A percentile compares a stretch with the other conserved stretches of the same genome.
phyloP scores from a whole-genome alignment of 164 flowering plant species.

The Vitis amurensis region DNA sequence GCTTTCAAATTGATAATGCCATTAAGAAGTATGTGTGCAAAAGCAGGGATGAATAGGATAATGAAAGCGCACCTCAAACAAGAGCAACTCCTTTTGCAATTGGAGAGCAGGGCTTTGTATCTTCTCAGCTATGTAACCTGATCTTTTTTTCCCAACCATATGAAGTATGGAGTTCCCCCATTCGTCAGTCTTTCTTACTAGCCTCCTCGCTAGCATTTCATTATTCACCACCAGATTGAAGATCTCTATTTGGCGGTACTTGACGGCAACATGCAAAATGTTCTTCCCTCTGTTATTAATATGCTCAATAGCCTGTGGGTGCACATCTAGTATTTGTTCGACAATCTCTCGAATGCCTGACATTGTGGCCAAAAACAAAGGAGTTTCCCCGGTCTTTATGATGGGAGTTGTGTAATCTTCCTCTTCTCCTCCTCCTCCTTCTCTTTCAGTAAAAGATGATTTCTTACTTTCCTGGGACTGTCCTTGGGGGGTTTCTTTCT shows the following conservation, averaged over 20 bases:
- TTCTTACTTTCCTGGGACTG: not conserved
- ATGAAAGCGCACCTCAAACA: conserved; percentile 6
- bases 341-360: conserved; percentile 16
- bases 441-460: not conserved
- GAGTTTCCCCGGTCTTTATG: not conserved
- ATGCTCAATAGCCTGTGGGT: conserved; percentile 19
- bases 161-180: conserved; percentile 12
- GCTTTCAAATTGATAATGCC: not conserved
- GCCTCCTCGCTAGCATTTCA: not conserved
- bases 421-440: not conserved
- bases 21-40: not conserved
- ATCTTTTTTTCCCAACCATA: not conserved
- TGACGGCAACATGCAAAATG: conserved; percentile 16
- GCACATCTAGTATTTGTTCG: not conserved
- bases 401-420: not conserved
- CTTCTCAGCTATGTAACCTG: not conserved
- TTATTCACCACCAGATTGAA: not conserved
- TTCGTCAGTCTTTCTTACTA: not conserved
- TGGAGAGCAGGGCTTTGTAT: conserved; percentile 1
- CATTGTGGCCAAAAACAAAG: conserved; percentile 15
- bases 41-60: not conserved
- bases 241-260: conserved; percentile 8
- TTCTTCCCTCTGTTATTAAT: not conserved
- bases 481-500: not conserved
- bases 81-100: conserved; percentile 14